Conservation (phyloP, 805 yeast genomes). For the Yarrowia sp. region DNA sequence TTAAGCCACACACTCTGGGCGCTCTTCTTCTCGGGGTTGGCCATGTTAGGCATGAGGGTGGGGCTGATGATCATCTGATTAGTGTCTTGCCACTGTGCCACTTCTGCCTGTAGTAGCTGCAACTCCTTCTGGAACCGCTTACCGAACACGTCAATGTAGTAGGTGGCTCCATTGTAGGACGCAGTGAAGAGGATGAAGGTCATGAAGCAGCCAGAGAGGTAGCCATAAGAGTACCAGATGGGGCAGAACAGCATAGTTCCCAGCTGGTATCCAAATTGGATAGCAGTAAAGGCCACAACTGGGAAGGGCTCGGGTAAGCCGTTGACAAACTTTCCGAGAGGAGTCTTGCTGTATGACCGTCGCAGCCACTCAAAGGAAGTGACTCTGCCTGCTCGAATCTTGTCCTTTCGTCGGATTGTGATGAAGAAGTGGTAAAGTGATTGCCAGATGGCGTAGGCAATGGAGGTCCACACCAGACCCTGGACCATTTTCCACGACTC, state of each 20-base stretch:
- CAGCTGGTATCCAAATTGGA: slow-evolving; percentile 84
- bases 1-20: slow-evolving; percentile 21
- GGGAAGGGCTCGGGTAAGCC: slow-evolving; percentile 80
- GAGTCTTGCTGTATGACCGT: slow-evolving; percentile 59
- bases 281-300: slow-evolving; percentile 76
- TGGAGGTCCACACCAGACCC: slow-evolving; percentile 73
- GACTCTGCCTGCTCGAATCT: slow-evolving; percentile 79
- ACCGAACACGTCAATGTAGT: slow-evolving; percentile 89
- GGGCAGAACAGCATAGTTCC: slow-evolving; percentile 87
- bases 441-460: slow-evolving; percentile 88
- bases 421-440: slow-evolving; percentile 85
- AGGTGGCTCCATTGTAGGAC: slow-evolving; percentile 90
- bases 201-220: slow-evolving; percentile 65
- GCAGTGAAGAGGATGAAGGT: slow-evolving; percentile 73
- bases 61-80: slow-evolving; percentile 26
- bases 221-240: slow-evolving; percentile 71
- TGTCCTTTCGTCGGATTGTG: slow-evolving; percentile 70
- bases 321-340: slow-evolving; percentile 74
- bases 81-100: slow-evolving; percentile 54
- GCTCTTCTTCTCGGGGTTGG: slow-evolving; percentile 13
- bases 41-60: slow-evolving; percentile 1
- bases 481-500: slow-evolving; percentile 67
- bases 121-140: slow-evolving; percentile 86
- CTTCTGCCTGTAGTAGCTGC: slow-evolving; percentile 61
- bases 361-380: slow-evolving; percentile 86